Percentiles rank a stretch among this genome's conserved stretches.
These are phyloP conservation scores for Aureobasidium leucospermi DNA, from an alignment of 2,329 filamentous ascomycete species.

Conservation along the genomic window DNA sequence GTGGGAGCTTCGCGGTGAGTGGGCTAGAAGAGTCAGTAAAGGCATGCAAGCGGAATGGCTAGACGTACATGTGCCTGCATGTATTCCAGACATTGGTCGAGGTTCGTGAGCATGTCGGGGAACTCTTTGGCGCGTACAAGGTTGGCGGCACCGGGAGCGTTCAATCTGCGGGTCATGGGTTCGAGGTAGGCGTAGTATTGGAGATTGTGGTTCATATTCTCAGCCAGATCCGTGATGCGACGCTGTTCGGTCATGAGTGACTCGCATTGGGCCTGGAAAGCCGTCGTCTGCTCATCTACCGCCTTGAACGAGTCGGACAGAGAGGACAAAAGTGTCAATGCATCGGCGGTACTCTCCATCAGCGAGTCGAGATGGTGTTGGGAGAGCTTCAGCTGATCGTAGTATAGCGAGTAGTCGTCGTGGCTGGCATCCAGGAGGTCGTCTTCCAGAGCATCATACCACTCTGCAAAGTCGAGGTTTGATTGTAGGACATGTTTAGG, in stretches of 20 bases:
- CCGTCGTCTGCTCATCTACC: constrained; percentile 85
- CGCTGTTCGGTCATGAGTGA: constrained; percentile 76
- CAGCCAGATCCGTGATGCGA: constrained; percentile 68
- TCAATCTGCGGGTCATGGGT: constrained; percentile 78
- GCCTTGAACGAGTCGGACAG: constrained; percentile 80
- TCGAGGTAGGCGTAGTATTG: constrained; percentile 93
- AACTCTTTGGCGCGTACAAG: constrained; percentile 80
- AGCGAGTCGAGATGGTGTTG: constrained; percentile 76
- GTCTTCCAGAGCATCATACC: constrained; percentile 54
- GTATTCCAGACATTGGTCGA: constrained; percentile 87
- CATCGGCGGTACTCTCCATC: constrained; percentile 66
- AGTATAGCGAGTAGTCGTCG: constrained; percentile 73
- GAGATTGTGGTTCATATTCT: constrained; percentile 82
- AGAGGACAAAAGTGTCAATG: constrained; percentile 66
- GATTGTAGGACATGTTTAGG: constrained; percentile 42
- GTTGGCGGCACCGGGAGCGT: constrained; percentile 81
- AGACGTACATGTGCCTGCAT: constrained; percentile 73
- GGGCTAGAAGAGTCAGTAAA: constrained; percentile 43
- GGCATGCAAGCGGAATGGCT: background rate
- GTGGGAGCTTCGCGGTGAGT: constrained; percentile 80
- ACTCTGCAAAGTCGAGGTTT: constrained; percentile 51
- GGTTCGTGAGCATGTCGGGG: constrained; percentile 74
- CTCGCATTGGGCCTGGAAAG: constrained; percentile 88
- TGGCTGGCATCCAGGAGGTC: constrained; percentile 75
- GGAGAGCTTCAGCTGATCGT: constrained; percentile 72